These are phyloP conservation scores for Quercus parvula DNA, from an alignment of 306 rosid species.

Conservation along the genomic window DNA sequence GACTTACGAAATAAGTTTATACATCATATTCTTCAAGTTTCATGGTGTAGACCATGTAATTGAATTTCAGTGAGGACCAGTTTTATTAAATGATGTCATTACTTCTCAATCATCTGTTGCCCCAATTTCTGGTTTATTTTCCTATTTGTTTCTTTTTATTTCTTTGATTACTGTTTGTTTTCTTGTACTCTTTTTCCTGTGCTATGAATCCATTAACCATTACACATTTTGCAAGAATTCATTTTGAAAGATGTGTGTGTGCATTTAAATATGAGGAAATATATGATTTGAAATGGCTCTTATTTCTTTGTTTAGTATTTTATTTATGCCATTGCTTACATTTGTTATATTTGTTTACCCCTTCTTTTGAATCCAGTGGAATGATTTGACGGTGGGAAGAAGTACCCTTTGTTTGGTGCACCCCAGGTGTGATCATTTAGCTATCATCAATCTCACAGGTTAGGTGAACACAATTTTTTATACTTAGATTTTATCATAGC, in stretches of 20 bases:
- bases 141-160: not conserved
- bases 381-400: conserved; percentile 31
- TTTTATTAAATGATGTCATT: conserved; percentile 4
- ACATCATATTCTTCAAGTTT: not conserved
- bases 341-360: conserved; percentile 19
- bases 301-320: conserved; percentile 9
- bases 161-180: not conserved
- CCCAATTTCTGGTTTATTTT: conserved; percentile 1
- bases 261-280: conserved; percentile 6
- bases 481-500: conserved; percentile 14
- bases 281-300: conserved; percentile 14
- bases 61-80: not conserved
- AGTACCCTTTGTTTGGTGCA: conserved; percentile 34
- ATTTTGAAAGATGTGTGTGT: conserved; percentile 11
- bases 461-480: conserved; percentile 14
- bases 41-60: not conserved
- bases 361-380: conserved; percentile 42
- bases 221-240: not conserved
- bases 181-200: not conserved
- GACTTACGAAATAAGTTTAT: conserved; percentile 13
- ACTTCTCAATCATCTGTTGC: not conserved
- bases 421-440: conserved; percentile 32
- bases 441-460: conserved; percentile 38
- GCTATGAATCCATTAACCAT: not conserved
- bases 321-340: conserved; percentile 33